phyloP scores from a whole-genome alignment of 495 filamentous ascomycete genomes.

The Annulohypoxylon maeteangense region DNA sequence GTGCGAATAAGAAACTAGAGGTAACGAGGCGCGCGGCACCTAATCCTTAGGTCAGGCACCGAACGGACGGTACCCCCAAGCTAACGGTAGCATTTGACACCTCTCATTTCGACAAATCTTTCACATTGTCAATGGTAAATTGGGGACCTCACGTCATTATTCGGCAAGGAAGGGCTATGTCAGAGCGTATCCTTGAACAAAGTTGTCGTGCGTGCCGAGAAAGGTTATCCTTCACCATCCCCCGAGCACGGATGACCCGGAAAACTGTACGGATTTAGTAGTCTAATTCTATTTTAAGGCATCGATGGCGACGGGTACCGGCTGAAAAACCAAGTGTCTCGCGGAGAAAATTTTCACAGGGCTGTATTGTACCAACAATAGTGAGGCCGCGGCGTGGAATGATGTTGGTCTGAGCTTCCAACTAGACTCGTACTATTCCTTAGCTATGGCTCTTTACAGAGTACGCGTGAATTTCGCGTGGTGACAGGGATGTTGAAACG shows the following conservation, averaged over 20 bases:
- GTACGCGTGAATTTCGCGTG: conserved; percentile 22
- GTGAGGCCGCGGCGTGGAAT: conserved; percentile 6
- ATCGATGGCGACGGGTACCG: conserved; percentile 1
- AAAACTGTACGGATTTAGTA: conserved; percentile 1
- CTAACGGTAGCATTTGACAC: conserved; percentile 1
- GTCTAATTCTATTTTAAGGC: not conserved
- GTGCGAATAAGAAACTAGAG: conserved; percentile 2
- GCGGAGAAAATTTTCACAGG: conserved; percentile 13
- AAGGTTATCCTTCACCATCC: not conserved
- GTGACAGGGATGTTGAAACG: conserved; percentile 45
- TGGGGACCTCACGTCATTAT: conserved; percentile 22
- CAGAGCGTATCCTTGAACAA: conserved; percentile 20
- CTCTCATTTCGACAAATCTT: conserved; percentile 23
- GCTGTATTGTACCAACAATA: conserved; percentile 10
- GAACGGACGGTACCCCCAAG: conserved; percentile 2
- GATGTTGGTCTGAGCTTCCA: conserved; percentile 40
- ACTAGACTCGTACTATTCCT: conserved; percentile 17
- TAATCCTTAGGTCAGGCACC: not conserved
- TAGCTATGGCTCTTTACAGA: conserved; percentile 19
- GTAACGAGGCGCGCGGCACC: not conserved
- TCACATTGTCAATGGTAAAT: conserved; percentile 8
- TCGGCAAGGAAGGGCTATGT: conserved; percentile 4
- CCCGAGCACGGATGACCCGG: not conserved
- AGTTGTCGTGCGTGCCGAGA: not conserved
- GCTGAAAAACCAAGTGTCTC: not conserved